phyloP scores from a whole-genome alignment of 2,329 filamentous ascomycete species.

The Nemania sp. region DNA sequence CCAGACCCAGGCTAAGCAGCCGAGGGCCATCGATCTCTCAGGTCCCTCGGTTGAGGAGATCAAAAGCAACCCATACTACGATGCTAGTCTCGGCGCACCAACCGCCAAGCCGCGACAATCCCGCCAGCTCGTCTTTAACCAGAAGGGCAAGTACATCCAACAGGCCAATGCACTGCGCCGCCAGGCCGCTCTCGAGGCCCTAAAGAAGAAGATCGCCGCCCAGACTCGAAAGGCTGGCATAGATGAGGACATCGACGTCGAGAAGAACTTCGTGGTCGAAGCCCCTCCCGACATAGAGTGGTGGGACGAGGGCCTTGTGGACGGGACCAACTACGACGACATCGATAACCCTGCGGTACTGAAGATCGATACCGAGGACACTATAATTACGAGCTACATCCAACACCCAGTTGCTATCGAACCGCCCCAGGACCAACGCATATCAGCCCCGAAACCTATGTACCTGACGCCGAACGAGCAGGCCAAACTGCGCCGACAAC shows the following conservation, averaged over 20 bases:
- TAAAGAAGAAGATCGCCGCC: conserved; percentile 91
- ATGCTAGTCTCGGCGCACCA: conserved; percentile 67
- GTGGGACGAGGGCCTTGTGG: conserved; percentile 92
- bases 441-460: conserved; percentile 82
- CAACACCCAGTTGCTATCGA: conserved; percentile 92
- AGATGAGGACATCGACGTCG: conserved; percentile 84
- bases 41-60: conserved; percentile 39
- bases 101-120: conserved; percentile 66
- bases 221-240: conserved; percentile 88
- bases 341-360: conserved; percentile 67
- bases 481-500: conserved; percentile 85
- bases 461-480: conserved; percentile 90
- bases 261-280: conserved; percentile 86
- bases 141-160: conserved; percentile 95
- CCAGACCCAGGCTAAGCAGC: conserved; percentile 40
- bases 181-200: conserved; percentile 85
- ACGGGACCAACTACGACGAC: conserved; percentile 72
- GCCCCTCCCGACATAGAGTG: conserved; percentile 88
- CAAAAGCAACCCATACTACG: conserved; percentile 76
- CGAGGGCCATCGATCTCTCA: conserved; percentile 40
- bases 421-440: conserved; percentile 85
- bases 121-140: conserved; percentile 83
- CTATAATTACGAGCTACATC: conserved; percentile 86
- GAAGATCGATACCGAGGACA: conserved; percentile 77
- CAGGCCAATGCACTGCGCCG: conserved; percentile 87